phyloP scores from a whole-genome alignment of 2,329 filamentous ascomycete genomes.

The Acephala macrosclerotiorum region DNA sequence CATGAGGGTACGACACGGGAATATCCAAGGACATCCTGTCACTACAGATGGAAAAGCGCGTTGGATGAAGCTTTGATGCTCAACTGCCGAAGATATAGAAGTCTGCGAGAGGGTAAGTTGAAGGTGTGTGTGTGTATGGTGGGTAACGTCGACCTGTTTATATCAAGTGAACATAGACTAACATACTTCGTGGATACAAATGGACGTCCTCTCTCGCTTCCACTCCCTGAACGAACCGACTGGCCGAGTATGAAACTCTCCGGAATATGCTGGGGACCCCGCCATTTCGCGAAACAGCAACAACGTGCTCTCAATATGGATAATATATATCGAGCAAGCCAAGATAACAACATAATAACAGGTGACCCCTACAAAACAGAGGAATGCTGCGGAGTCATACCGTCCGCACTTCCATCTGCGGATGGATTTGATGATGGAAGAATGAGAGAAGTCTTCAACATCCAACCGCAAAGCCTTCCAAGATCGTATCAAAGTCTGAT shows the following conservation, averaged over 20 bases:
- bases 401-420: neutral
- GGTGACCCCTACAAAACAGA: conserved; percentile 1
- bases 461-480: neutral
- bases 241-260: neutral
- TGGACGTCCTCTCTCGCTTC: neutral
- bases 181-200: neutral
- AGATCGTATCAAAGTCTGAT: neutral
- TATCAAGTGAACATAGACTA: neutral
- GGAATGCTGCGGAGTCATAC: neutral
- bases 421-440: conserved; percentile 4
- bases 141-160: neutral
- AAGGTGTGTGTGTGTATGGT: neutral
- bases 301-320: conserved; percentile 8
- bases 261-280: neutral
- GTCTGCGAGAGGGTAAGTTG: neutral
- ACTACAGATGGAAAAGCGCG: neutral
- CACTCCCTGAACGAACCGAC: neutral
- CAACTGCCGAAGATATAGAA: neutral
- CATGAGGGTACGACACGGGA: neutral
- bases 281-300: neutral
- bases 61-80: neutral
- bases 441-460: conserved; percentile 8
- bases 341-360: neutral
- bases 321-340: conserved; percentile 8
- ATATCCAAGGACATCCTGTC: neutral